Percentiles rank a stretch among this genome's conserved stretches.
Evolutionary conservation across 2,329 filamentous ascomycete genomes (phyloP).

Genomic region (Phyllosticta citribraziliensis): DNA sequence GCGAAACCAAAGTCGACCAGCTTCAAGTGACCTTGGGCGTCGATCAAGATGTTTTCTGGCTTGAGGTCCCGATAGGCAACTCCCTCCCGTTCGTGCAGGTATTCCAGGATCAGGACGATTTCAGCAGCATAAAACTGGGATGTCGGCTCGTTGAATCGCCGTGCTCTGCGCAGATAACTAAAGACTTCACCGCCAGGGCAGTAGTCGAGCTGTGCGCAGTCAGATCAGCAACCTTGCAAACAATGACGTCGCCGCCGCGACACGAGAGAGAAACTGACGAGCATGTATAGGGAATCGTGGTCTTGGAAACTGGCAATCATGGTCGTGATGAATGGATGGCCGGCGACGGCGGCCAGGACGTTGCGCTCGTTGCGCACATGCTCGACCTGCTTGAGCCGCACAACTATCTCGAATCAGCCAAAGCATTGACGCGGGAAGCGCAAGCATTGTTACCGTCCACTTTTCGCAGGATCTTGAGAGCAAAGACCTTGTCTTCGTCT

Average conservation of each 20-base stretch:
- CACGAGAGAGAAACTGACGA: conserved; percentile 34
- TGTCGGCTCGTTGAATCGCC: conserved; percentile 68
- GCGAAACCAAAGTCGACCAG: conserved; percentile 80
- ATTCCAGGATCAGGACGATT: conserved; percentile 73
- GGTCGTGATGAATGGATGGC: conserved; percentile 75
- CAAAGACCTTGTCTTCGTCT: conserved; percentile 60
- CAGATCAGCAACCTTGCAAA: conserved; percentile 14
- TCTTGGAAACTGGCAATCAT: conserved; percentile 73
- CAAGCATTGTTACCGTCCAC: conserved; percentile 36
- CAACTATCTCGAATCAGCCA: conserved; percentile 39
- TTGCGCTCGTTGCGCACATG: conserved; percentile 77
- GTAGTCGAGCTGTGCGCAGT: conserved; percentile 54
- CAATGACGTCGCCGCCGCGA: not conserved
- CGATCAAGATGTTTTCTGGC: conserved; percentile 72
- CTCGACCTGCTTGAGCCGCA: conserved; percentile 77
- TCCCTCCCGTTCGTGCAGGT: conserved; percentile 67
- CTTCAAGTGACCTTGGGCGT: conserved; percentile 69
- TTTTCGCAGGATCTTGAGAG: conserved; percentile 67
- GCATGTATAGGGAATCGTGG: conserved; percentile 68
- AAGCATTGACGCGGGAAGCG: not conserved
- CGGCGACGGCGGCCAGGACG: conserved; percentile 66
- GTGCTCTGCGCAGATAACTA: conserved; percentile 66
- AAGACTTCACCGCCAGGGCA: conserved; percentile 78
- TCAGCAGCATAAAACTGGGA: conserved; percentile 77
- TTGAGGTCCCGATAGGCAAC: conserved; percentile 77